These are phyloP conservation scores for Colletotrichum destructivum DNA, from an alignment of 2,329 filamentous ascomycete species.

Conservation along the genomic window DNA sequence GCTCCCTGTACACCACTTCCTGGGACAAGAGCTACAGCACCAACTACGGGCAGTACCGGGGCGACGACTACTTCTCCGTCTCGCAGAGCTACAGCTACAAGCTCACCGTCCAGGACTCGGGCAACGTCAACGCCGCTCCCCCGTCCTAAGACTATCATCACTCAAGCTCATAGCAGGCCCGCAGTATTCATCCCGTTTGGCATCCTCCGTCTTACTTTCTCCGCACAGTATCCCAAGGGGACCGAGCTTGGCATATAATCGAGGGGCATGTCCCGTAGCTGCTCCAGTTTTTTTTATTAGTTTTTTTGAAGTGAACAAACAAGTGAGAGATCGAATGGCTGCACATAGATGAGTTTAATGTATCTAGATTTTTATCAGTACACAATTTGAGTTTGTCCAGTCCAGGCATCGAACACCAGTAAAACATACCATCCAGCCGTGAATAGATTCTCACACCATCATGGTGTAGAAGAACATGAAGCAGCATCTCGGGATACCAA, in stretches of 20 bases:
- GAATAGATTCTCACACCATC: too few species aligned
- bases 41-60: constrained; percentile 35
- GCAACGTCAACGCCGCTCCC: background rate
- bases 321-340: background rate
- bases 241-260: too few species aligned
- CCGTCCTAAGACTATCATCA: background rate
- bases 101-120: constrained; percentile 9
- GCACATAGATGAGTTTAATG: background rate
- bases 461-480: background rate
- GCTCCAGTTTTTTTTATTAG: background rate
- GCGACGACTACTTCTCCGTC: constrained; percentile 27
- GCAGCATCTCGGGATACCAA: background rate
- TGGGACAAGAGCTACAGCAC: constrained; percentile 37
- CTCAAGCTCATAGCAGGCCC: background rate
- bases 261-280: background rate
- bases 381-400: background rate
- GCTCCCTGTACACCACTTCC: constrained; percentile 27
- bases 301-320: too few species aligned
- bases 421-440: background rate
- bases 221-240: background rate
- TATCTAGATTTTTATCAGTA: background rate
- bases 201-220: background rate
- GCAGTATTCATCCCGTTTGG: background rate
- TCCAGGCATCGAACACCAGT: background rate
- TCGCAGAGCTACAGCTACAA: constrained; percentile 30